phyloP scores from a whole-genome alignment of 805 yeast species.

The Candida quercuum region DNA sequence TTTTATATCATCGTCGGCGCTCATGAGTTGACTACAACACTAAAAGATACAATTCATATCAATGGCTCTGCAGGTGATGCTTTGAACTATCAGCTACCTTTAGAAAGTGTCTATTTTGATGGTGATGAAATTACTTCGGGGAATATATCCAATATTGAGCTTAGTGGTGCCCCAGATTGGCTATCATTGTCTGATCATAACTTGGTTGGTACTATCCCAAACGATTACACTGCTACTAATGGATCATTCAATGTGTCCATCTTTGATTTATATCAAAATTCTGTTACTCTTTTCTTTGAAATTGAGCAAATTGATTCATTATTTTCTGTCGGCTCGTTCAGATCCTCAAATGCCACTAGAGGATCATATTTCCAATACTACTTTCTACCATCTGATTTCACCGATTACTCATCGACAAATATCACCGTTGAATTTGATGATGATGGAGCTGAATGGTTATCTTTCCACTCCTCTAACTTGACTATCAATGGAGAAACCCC shows the following conservation, averaged over 20 bases:
- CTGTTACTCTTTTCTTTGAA: slow-evolving; percentile 51
- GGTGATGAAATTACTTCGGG: slow-evolving; percentile 38
- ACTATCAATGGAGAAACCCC: slow-evolving; percentile 71
- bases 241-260: slow-evolving; percentile 48
- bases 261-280: slow-evolving; percentile 54
- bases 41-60: slow-evolving; percentile 49
- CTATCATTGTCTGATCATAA: slow-evolving; percentile 39
- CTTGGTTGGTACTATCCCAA: slow-evolving; percentile 55
- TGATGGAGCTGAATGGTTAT: slow-evolving; percentile 73
- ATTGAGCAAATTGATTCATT: slow-evolving; percentile 48
- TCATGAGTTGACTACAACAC: slow-evolving; percentile 68
- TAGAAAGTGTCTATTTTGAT: slow-evolving; percentile 61
- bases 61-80: slow-evolving; percentile 62
- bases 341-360: slow-evolving; percentile 63
- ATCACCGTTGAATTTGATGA: slow-evolving; percentile 39
- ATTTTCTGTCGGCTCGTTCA: slow-evolving; percentile 48
- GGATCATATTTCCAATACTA: slow-evolving; percentile 55
- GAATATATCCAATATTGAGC: slow-evolving; percentile 50
- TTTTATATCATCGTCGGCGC: slow-evolving; percentile 84
- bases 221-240: slow-evolving; percentile 30
- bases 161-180: slow-evolving; percentile 57
- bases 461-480: slow-evolving; percentile 50
- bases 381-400: slow-evolving; percentile 50
- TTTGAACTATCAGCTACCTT: slow-evolving; percentile 55
- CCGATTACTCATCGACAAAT: slow-evolving; percentile 44